Percentiles rank a stretch among this genome's conserved stretches.
phyloP scores from a whole-genome alignment of 257 asterid genomes.

The Scutellaria barbata region DNA sequence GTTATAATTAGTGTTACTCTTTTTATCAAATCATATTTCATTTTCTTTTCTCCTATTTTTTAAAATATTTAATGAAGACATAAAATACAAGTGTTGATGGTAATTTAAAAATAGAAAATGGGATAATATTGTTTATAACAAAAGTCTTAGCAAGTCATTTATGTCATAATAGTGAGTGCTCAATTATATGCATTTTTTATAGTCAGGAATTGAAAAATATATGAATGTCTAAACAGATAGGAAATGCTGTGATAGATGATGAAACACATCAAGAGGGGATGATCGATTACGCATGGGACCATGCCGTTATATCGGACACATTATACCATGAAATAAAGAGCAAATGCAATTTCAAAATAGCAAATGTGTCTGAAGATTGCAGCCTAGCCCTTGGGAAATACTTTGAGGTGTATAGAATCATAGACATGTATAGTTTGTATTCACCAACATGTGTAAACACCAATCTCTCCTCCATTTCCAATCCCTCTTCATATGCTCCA shows the following conservation, averaged over 20 bases:
- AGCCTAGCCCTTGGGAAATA: slow-evolving; percentile 41
- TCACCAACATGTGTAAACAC: slow-evolving; percentile 49
- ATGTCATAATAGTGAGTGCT: too few relatives aligned
- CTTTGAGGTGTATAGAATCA: slow-evolving; percentile 54
- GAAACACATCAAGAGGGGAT: slow-evolving; percentile 73
- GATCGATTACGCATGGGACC: slow-evolving; percentile 82
- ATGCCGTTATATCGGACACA: slow-evolving; percentile 79
- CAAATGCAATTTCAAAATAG: slow-evolving; percentile 56
- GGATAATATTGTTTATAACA: too few relatives aligned
- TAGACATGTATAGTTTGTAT: slow-evolving; percentile 79
- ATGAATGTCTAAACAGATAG: slow-evolving; percentile 50
- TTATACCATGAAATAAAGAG: slow-evolving; percentile 50
- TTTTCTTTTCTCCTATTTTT: too few relatives aligned
- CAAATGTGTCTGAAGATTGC: slow-evolving; percentile 40
- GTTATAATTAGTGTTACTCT: too few relatives aligned
- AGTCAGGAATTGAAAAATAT: background rate
- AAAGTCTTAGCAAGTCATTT: too few relatives aligned
- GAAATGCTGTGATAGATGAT: slow-evolving; percentile 72
- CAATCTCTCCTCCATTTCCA: slow-evolving; percentile 23
- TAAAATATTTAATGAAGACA: too few relatives aligned
- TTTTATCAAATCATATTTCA: too few relatives aligned
- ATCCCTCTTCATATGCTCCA: slow-evolving; percentile 31
- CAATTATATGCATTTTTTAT: too few relatives aligned
- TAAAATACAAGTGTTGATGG: too few relatives aligned
- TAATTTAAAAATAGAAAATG: too few relatives aligned